Evolutionary conservation across 441 rosid species (phyloP), one percentile per base, ranked within the genome.

Genomic region (Theobroma grandiflorum): DNA sequence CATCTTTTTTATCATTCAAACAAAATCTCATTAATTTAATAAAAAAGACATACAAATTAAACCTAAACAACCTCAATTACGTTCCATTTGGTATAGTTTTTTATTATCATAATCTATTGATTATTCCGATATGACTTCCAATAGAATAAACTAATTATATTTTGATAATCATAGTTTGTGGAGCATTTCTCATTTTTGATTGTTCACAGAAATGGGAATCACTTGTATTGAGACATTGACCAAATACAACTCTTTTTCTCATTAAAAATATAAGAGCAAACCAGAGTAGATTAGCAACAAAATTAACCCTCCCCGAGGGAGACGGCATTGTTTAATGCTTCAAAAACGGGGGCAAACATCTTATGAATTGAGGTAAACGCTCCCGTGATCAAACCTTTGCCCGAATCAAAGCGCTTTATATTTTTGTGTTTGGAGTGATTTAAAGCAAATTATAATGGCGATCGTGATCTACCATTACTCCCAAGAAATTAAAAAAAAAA

Each of bases 281-380:
- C 8, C 8, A 42, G 42, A 67, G 8, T 20, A 43, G 16, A n/a
- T 67, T 42, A 43, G 35, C 7, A 43, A 20, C 11, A 43, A 10
- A 68, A 43, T 2, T 14, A n/a, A 37, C 7, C 7, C 33, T 73
- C 62, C 65, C 71, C 65, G 33, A 55, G 37, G 47, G 62, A 10
- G 31, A 38, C 12, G 40, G 3, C 6, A 20, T 58, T 37, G 77
- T 18, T 10, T n/a, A 8, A 35, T 72, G 77, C 71, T 64, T 35
- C 72, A 49, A n/a, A 18, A 37, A 49, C 9, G 50, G 79, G n/a
- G 6, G 72, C 79, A 75, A 62, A 12, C 35, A 45, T 73, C 37
- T 69, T 20, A 20, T 20, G 1, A 8, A 20, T 58, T 20, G 10
- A 20, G 61, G 11, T 9, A 58, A 58, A 57, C 11, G 9, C 8